Conservation (phyloP, 2,329 filamentous ascomycete species). For the Emmonsiellopsis sp. region DNA sequence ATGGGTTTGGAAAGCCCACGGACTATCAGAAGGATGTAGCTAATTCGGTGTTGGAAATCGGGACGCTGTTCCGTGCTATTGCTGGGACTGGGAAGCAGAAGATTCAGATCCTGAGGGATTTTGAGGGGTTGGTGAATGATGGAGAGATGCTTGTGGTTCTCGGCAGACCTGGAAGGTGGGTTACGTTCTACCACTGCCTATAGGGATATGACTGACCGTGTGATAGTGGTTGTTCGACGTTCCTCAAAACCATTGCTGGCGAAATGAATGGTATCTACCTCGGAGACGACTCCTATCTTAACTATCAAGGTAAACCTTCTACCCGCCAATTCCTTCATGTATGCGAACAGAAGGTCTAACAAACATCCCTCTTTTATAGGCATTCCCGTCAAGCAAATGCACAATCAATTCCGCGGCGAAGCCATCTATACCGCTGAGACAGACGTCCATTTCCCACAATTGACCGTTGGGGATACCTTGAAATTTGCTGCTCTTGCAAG, state of each 20-base stretch:
- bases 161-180: slow-evolving; percentile 37
- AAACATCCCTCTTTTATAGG: not conserved
- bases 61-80: slow-evolving; percentile 16
- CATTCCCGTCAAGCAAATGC: slow-evolving; percentile 10
- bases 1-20: slow-evolving; percentile 28
- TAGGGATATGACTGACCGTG: not conserved
- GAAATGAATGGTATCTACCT: slow-evolving; percentile 73
- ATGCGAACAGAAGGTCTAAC: not conserved
- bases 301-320: slow-evolving; percentile 53
- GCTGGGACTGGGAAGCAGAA: slow-evolving; percentile 21
- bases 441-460: slow-evolving; percentile 73
- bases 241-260: slow-evolving; percentile 73
- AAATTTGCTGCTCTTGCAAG: slow-evolving; percentile 79
- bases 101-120: slow-evolving; percentile 53
- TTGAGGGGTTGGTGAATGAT: slow-evolving; percentile 52
- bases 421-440: slow-evolving; percentile 82
- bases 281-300: slow-evolving; percentile 61
- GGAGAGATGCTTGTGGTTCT: slow-evolving; percentile 50
- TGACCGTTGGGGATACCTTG: slow-evolving; percentile 81
- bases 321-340: not conserved
- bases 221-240: slow-evolving; percentile 58
- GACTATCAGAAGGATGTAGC: slow-evolving; percentile 36
- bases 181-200: not conserved
- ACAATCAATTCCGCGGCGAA: slow-evolving; percentile 64
- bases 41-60: slow-evolving; percentile 29